Base-by-base conservation (phyloP, 495 filamentous ascomycete species). In the Talaromyces ruber region DNA sequence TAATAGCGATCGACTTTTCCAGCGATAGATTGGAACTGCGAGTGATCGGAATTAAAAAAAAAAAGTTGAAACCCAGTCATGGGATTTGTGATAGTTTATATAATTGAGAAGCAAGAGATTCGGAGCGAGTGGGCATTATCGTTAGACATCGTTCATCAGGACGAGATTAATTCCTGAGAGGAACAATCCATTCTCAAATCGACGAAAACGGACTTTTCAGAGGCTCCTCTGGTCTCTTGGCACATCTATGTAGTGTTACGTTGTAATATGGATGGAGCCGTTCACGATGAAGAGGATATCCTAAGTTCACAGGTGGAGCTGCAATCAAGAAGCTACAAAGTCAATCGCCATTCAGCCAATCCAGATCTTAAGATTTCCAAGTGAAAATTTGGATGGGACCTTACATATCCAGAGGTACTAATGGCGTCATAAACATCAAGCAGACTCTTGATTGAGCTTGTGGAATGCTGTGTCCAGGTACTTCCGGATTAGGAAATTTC, bases 1-100 rank as follows among this genome's bases (percentile, higher is more conserved):
- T 65, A 21, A 65, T 50, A 67, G 64, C 70, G 70, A 69, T 60
- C 55, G 66, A 69, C 60, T 63, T 66, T 51, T 60, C 54, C 29
- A 57, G 29, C 28, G 54, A 57, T 34, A 34, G 29, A 57, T 34
- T 57, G 32, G 39, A 58, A 62, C 59, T 55, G 32, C 61, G 59
- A 26, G 54, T 61, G 24, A 58, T 52, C 56, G 61, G 56, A 53
- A 61, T 62, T 59, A 65, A 60, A 60, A 61, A 25, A 60, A 43
- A 70, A 68, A 52, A n/a, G 34, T 18, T 8, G 18, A 9, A n/a
- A n/a, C n/a, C n/a, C n/a, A n/a, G n/a, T 11, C 54, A 34, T 16
- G 54, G 29, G 29, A 25, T n/a, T 32, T 57, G 26, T 6, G 29
- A 57, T 57, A 34, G 12, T 57, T 57, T 57, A 57, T 57, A 57